A percentile compares a stretch with the other conserved stretches of the same genome.
Evolutionary conservation across 768 basidiomycete genomes (phyloP).

Genomic region (Leccinum disarticulatum): DNA sequence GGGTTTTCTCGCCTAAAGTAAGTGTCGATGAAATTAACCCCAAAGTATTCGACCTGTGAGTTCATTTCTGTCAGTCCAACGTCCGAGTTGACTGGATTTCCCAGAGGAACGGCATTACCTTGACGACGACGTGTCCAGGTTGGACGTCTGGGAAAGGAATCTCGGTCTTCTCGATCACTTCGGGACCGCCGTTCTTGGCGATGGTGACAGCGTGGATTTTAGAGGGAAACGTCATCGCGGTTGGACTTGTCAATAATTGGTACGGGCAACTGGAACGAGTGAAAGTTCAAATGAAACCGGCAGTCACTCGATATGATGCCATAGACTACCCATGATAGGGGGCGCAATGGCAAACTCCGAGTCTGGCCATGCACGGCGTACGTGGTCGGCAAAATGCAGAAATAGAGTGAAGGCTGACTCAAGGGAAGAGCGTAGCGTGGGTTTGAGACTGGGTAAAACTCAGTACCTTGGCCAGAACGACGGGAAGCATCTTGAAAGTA

Average conservation of each 20-base stretch:
- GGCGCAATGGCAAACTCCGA: not conserved
- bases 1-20: constrained; percentile 63
- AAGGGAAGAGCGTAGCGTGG: not conserved
- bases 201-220: constrained; percentile 74
- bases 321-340: not conserved
- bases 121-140: constrained; percentile 56
- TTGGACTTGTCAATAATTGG: constrained; percentile 24
- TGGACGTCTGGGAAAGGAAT: constrained; percentile 67
- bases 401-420: not conserved
- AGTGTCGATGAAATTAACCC: constrained; percentile 87
- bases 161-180: constrained; percentile 68
- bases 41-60: constrained; percentile 64
- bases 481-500: not conserved
- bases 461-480: not conserved
- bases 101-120: constrained; percentile 21
- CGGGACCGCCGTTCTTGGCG: constrained; percentile 68
- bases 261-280: not conserved
- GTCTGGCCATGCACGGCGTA: not conserved
- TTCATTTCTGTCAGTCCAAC: constrained; percentile 1
- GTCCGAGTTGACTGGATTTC: not conserved
- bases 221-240: constrained; percentile 53
- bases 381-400: not conserved
- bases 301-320: not conserved
- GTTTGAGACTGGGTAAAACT: not conserved
- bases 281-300: not conserved